Percentiles rank a stretch among this genome's conserved stretches.
These are phyloP conservation scores for Teratosphaeria nubilosa DNA, from an alignment of 2,329 filamentous ascomycete genomes.

Conservation along the genomic window DNA sequence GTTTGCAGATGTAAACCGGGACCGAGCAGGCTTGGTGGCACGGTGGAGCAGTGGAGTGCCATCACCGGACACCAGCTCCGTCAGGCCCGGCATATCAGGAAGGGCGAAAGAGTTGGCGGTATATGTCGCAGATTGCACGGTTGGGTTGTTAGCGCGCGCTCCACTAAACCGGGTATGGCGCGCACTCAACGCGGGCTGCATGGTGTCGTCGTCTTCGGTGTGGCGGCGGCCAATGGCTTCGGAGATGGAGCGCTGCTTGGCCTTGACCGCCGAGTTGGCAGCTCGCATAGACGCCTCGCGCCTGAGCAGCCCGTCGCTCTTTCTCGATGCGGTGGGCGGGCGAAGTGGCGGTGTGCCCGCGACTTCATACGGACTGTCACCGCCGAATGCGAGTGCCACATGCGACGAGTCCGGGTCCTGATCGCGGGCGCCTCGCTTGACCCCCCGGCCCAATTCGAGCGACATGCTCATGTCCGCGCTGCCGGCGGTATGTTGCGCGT, in stretches of 20 bases:
- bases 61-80: constrained; percentile 51
- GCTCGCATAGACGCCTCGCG: constrained; percentile 37
- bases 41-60: constrained; percentile 48
- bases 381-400: constrained; percentile 39
- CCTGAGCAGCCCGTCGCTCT: constrained; percentile 29
- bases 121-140: constrained; percentile 31
- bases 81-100: constrained; percentile 51
- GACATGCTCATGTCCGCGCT: constrained; percentile 33
- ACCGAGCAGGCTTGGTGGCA: constrained; percentile 36
- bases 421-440: constrained; percentile 29
- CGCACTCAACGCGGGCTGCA: constrained; percentile 28
- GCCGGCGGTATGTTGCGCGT: constrained; percentile 23
- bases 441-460: constrained; percentile 48
- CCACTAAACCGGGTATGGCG: constrained; percentile 47
- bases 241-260: constrained; percentile 41
- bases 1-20: constrained; percentile 44
- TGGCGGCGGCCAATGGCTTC: constrained; percentile 46
- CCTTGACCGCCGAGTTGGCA: constrained; percentile 27
- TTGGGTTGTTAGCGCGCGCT: constrained; percentile 20
- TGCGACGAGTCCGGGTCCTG: constrained; percentile 38
- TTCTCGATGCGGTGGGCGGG: constrained; percentile 18
- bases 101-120: constrained; percentile 52
- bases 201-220: constrained; percentile 41
- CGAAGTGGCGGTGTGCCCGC: constrained; percentile 29
- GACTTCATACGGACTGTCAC: constrained; percentile 39